These are phyloP conservation scores for Fusarium sp. DNA, from an alignment of 2,329 filamentous ascomycete species.

Conservation along the genomic window DNA sequence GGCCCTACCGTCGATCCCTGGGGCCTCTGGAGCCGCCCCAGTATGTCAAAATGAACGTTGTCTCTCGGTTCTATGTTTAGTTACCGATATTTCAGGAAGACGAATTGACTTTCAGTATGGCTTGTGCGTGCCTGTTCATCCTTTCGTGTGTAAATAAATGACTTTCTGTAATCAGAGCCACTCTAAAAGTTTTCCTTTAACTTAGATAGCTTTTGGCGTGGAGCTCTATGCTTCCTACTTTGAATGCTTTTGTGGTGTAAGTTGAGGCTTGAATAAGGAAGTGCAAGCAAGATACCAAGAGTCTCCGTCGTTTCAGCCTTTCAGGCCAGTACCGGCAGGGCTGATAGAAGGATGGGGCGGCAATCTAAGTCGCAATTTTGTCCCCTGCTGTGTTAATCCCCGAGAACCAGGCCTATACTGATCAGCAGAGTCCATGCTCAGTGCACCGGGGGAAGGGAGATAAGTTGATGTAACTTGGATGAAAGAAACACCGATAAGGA, in stretches of 20 bases:
- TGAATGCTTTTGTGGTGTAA: background rate
- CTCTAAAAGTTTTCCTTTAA: background rate
- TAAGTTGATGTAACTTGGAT: background rate
- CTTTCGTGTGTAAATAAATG: background rate
- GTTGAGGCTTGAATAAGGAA: background rate
- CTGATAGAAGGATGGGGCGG: slow-evolving; percentile 26
- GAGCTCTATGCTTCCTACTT: slow-evolving; percentile 1
- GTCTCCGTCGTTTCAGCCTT: slow-evolving; percentile 40
- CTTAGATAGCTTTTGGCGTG: background rate
- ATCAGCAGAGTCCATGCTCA: slow-evolving; percentile 10
- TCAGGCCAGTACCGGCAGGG: slow-evolving; percentile 36
- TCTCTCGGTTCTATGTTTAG: slow-evolving; percentile 40
- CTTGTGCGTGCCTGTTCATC: slow-evolving; percentile 35
- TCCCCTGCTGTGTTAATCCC: slow-evolving; percentile 11
- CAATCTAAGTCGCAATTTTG: slow-evolving; percentile 26
- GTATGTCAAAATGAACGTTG: slow-evolving; percentile 21
- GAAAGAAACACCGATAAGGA: slow-evolving; percentile 6
- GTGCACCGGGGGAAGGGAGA: slow-evolving; percentile 8
- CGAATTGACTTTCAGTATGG: slow-evolving; percentile 35
- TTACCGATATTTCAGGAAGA: background rate
- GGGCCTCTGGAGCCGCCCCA: slow-evolving; percentile 4
- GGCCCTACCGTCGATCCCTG: slow-evolving; percentile 34
- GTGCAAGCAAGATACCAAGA: slow-evolving; percentile 16
- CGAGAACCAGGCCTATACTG: slow-evolving; percentile 5
- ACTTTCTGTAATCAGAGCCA: background rate